Percentiles rank a stretch among this genome's conserved stretches.
phyloP scores from a whole-genome alignment of 1,284 basidiomycete species.

The Moesziomyces parantarcticus region DNA sequence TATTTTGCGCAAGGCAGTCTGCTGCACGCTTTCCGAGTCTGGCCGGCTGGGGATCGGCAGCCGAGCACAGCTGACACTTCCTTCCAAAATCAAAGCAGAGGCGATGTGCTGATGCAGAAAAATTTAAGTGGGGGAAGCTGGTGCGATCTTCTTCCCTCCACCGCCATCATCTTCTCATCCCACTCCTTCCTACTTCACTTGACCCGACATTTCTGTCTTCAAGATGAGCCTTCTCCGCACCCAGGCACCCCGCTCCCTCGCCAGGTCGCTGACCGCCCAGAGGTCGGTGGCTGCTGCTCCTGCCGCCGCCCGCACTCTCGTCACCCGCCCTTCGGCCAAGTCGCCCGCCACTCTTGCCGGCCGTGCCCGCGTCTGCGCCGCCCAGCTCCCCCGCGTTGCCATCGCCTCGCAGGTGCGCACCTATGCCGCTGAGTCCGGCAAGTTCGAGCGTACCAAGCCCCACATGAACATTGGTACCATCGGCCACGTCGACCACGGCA shows the following conservation, averaged over 20 bases:
- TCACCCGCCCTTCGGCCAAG: constrained; percentile 33
- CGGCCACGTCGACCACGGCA: constrained; percentile 70
- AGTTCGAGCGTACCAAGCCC: constrained; percentile 86
- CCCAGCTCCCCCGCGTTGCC: constrained; percentile 38
- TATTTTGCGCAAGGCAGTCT: neutral
- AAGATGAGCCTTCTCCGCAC: constrained; percentile 53
- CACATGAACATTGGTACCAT: constrained; percentile 80
- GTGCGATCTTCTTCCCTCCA: constrained; percentile 17
- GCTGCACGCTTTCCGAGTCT: too few species aligned
- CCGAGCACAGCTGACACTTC: constrained; percentile 18
- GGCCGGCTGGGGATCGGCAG: neutral
- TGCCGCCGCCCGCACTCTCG: constrained; percentile 35
- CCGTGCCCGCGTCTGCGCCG: constrained; percentile 39
- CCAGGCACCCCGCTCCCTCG: constrained; percentile 47
- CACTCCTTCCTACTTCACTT: constrained; percentile 23
- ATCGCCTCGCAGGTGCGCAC: constrained; percentile 60
- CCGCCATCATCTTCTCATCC: constrained; percentile 30
- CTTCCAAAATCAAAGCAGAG: constrained; percentile 8
- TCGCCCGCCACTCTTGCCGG: constrained; percentile 32
- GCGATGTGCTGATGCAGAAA: constrained; percentile 5
- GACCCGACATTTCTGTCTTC: constrained; percentile 13
- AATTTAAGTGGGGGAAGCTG: constrained; percentile 14
- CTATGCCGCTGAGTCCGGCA: constrained; percentile 75
- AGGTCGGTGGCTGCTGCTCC: constrained; percentile 41
- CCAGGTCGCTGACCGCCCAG: constrained; percentile 33